Percentiles rank a stretch among this genome's conserved stretches.
phyloP scores from a whole-genome alignment of 106 monocot genomes.

The Dactylorhiza incarnata region DNA sequence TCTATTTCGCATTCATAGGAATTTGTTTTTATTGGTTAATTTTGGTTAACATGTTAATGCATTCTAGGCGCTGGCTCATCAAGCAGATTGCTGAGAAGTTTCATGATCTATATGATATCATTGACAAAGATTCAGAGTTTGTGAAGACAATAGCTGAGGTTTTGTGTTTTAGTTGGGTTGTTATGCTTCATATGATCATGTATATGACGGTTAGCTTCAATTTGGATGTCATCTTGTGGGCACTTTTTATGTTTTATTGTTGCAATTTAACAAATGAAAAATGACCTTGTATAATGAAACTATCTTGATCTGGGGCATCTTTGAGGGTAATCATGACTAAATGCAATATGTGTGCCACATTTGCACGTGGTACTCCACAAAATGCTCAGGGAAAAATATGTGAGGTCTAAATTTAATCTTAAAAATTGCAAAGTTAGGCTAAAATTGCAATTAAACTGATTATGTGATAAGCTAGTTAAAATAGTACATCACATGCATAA shows the following conservation, averaged over 20 bases:
- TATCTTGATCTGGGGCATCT: not conserved
- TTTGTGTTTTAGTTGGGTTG: constrained; percentile 1
- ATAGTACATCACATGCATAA: not conserved
- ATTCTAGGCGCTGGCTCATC: constrained; percentile 67
- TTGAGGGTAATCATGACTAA: not conserved
- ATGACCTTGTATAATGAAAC: not conserved
- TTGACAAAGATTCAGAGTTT: constrained; percentile 54
- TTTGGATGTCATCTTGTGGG: not conserved
- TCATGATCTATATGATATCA: constrained; percentile 28
- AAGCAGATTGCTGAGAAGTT: constrained; percentile 32
- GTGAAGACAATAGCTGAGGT: constrained; percentile 82
- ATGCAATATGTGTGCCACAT: not conserved
- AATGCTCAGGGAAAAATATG: not conserved
- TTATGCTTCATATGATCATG: not conserved
- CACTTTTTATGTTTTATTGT: not conserved
- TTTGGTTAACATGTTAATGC: not conserved
- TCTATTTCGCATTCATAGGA: not conserved
- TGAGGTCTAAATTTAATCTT: not conserved
- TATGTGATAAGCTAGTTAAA: not conserved
- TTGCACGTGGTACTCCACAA: not conserved
- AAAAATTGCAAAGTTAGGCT: not conserved
- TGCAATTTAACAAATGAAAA: not conserved
- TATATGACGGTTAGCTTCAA: not conserved
- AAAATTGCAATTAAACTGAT: not conserved
- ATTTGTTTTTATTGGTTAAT: not conserved